These are phyloP conservation scores for Salix suchowensis DNA, from an alignment of 345 rosid genomes.

Conservation along the genomic window DNA sequence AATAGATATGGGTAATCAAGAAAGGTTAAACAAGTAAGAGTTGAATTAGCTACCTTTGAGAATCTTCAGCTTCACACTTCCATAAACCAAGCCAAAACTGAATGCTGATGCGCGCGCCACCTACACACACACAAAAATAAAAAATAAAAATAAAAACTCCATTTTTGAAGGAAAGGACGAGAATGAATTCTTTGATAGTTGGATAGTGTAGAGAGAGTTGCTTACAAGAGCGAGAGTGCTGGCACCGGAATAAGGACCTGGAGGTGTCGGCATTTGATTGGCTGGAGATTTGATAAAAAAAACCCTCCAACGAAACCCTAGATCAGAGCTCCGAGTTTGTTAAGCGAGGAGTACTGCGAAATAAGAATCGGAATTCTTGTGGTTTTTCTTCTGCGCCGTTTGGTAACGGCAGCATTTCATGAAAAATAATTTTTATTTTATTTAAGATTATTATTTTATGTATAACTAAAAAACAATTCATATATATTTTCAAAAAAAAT, in stretches of 20 bases:
- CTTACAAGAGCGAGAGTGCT: slow-evolving; percentile 77
- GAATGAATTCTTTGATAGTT: background rate
- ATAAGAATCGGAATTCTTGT: background rate
- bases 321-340: background rate
- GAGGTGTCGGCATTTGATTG: slow-evolving; percentile 34
- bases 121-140: slow-evolving; percentile 17
- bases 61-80: slow-evolving; percentile 62
- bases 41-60: slow-evolving; percentile 45
- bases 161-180: background rate
- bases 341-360: background rate
- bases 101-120: slow-evolving; percentile 74
- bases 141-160: background rate
- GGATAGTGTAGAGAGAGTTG: background rate
- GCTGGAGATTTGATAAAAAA: background rate
- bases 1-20: background rate
- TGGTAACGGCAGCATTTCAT: too few relatives aligned
- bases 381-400: background rate
- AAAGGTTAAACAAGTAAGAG: background rate
- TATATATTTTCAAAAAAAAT: too few relatives aligned
- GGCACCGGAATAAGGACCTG: slow-evolving; percentile 82
- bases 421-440: too few relatives aligned
- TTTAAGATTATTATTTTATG: too few relatives aligned
- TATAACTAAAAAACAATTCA: too few relatives aligned
- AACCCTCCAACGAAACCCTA: background rate
- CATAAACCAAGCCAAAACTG: slow-evolving; percentile 53